Evolutionary conservation across 495 filamentous ascomycete genomes (phyloP), one percentile per base, ranked within the genome.

Genomic region (Penicillium egyptiacum): DNA sequence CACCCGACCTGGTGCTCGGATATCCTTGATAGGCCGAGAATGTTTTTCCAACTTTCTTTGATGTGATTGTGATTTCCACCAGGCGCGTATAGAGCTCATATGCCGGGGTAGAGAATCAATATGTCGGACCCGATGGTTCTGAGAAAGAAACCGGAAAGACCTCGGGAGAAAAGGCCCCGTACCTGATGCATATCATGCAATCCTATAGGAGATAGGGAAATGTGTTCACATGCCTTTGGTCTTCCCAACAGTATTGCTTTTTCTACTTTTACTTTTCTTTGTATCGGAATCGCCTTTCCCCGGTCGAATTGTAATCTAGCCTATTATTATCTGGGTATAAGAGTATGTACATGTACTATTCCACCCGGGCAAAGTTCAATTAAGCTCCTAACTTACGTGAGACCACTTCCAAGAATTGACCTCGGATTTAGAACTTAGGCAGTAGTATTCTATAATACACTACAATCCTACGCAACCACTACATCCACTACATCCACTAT

Each of bases 1-100:
- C 35, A 47, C 31, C 42, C 42, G 53, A 55, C 53, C 37, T 5
- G 20, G 52, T 47, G 30, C 42, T 37, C 30, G 52, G 41, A 53
- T 53, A 30, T 33, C 30, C 11, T 33, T 33, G 11, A 33, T 11
- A 30, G 10, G 30, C n/a, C n/a, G n/a, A n/a, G n/a, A n/a, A n/a
- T n/a, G n/a, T n/a, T n/a, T n/a, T n/a, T n/a, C n/a, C 28, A 10
- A 30, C 2, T 31, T 31, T 14, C 30, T 12, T 33, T 33, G 30
- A 12, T 33, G 30, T 14, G 30, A 31, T 31, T n/a, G 35, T 39
- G 31, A 39, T 50, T 22, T 16, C 12, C 10, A 31, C 44, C 8
- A 6, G n/a, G 3, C 12, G 16, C 25, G 4, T 5, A 9, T 28
- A 40, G 23, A 22, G 30, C 31, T 19, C 14, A 5, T 17, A 37